Evolutionary conservation across 495 filamentous ascomycete genomes (phyloP).

Genomic region (Xanthoparmelia taractica): DNA sequence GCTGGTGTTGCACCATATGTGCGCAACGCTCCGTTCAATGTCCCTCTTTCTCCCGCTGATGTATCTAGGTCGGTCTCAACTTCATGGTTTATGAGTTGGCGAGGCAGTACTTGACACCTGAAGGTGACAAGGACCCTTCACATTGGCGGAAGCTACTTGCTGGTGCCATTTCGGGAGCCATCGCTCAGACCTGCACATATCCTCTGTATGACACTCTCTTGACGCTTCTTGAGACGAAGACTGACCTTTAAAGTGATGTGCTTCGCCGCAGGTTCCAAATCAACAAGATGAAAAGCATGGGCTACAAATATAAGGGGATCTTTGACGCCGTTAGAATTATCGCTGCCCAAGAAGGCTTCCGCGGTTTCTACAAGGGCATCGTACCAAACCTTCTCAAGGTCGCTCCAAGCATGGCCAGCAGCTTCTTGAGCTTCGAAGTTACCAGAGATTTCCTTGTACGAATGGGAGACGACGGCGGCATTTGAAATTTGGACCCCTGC

Average conservation of each 20-base stretch:
- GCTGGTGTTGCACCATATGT: constrained; percentile 95
- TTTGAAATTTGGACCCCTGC: background rate
- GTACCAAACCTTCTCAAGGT: constrained; percentile 93
- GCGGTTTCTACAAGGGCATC: constrained; percentile 85
- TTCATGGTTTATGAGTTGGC: constrained; percentile 96
- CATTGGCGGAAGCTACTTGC: constrained; percentile 75
- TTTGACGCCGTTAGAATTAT: constrained; percentile 78
- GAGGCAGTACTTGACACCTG: constrained; percentile 74
- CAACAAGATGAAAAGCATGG: constrained; percentile 99
- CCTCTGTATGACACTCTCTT: constrained; percentile 67
- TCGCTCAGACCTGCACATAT: constrained; percentile 97
- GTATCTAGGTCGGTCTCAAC: constrained; percentile 75
- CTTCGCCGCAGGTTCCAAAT: constrained; percentile 95
- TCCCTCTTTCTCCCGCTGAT: constrained; percentile 21
- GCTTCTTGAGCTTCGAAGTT: constrained; percentile 94
- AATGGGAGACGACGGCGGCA: constrained; percentile 35
- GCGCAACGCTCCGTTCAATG: constrained; percentile 29
- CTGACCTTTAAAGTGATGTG: constrained; percentile 60
- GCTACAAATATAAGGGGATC: constrained; percentile 85
- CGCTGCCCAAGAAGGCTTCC: constrained; percentile 64
- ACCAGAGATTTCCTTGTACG: constrained; percentile 75
- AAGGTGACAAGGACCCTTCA: constrained; percentile 78
- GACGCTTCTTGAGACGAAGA: background rate
- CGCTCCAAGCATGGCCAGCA: constrained; percentile 96
- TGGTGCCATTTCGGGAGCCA: constrained; percentile 86